Conservation (phyloP, 306 rosid species). For the Sesbania bispinosa region DNA sequence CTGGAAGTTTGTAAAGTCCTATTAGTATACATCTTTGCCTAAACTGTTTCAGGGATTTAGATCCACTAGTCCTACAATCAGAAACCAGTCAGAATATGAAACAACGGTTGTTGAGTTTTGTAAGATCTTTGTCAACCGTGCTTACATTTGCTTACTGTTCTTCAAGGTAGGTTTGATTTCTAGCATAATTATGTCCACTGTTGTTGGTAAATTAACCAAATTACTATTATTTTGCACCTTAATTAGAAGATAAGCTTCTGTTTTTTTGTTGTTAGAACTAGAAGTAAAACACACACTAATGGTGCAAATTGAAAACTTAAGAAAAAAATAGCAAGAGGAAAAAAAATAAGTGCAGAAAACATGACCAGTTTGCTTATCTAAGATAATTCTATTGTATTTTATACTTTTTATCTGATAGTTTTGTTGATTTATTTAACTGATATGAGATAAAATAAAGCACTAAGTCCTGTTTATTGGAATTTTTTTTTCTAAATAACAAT, state of each 20-base stretch:
- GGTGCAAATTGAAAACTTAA: not conserved
- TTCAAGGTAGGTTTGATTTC: conserved; percentile 63
- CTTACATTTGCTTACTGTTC: conserved; percentile 84
- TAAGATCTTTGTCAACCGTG: conserved; percentile 81
- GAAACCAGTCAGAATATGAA: conserved; percentile 69
- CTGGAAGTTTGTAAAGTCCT: conserved; percentile 21
- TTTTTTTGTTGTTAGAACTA: conserved; percentile 4
- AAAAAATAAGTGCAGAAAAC: not conserved
- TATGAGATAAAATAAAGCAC: not conserved
- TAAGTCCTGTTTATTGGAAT: not conserved
- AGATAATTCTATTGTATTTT: not conserved
- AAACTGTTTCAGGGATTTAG: conserved; percentile 70
- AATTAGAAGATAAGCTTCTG: not conserved
- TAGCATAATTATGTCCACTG: not conserved
- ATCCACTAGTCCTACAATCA: conserved; percentile 68
- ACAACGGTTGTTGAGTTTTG: conserved; percentile 65
- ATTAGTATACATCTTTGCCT: conserved; percentile 1
- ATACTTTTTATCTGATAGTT: not conserved
- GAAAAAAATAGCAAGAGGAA: not conserved
- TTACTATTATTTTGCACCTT: conserved; percentile 8
- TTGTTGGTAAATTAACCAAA: not conserved
- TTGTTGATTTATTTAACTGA: not conserved
- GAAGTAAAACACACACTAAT: not conserved
- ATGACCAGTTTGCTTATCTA: not conserved
- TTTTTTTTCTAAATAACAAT: not conserved